Conservation (phyloP, 345 rosid genomes). For the Populus nigra region DNA sequence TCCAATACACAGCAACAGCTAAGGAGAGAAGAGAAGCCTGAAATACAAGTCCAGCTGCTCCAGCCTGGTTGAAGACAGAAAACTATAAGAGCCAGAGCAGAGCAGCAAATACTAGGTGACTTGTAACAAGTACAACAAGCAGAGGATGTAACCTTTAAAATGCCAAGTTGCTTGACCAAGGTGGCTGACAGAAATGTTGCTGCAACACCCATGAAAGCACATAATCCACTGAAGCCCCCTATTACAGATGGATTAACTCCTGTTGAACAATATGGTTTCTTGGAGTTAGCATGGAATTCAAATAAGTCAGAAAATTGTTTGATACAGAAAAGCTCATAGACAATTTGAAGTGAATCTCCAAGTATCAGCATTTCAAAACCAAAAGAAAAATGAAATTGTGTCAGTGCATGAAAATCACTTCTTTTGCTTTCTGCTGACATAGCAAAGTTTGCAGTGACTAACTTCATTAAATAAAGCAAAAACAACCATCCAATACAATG, state of each 20-base stretch:
- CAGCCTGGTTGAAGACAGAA: conserved; percentile 59
- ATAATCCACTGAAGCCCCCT: conserved; percentile 88
- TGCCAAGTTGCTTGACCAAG: conserved; percentile 69
- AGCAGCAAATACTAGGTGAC: neutral
- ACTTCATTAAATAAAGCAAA: neutral
- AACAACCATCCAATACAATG: neutral
- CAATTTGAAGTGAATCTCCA: neutral
- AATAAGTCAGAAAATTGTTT: neutral
- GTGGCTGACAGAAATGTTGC: conserved; percentile 89
- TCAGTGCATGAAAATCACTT: neutral
- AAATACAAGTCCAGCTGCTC: conserved; percentile 78
- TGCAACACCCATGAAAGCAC: conserved; percentile 88
- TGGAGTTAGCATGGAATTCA: conserved; percentile 10
- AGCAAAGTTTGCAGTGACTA: neutral
- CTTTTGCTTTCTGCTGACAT: neutral
- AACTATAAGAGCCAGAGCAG: conserved; percentile 4
- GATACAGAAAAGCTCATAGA: neutral
- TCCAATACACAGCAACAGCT: conserved; percentile 75
- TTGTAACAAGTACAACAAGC: conserved; percentile 4
- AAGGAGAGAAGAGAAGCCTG: conserved; percentile 79
- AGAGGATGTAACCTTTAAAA: conserved; percentile 51
- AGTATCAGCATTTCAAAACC: neutral
- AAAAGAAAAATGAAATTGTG: neutral
- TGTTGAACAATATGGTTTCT: conserved; percentile 28
- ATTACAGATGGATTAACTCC: conserved; percentile 82